These are phyloP conservation scores for Pythium diclinum DNA, from an alignment of 352 stramenopile genomes.

Conservation along the genomic window DNA sequence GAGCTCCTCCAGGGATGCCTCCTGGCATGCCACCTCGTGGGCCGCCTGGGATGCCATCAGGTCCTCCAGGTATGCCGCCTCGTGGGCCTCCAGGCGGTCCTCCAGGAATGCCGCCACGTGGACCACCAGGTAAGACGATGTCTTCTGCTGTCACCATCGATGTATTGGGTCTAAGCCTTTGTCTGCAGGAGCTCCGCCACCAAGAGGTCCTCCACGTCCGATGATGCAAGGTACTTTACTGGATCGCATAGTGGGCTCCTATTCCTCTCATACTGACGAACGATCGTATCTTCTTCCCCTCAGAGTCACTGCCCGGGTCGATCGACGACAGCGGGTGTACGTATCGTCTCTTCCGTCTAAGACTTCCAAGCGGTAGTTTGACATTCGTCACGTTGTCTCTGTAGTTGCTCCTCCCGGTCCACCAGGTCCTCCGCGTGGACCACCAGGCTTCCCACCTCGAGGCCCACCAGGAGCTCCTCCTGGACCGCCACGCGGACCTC, in stretches of 20 bases:
- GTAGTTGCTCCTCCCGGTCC: slow-evolving; percentile 20
- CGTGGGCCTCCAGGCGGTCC: slow-evolving; percentile 24
- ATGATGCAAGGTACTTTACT: slow-evolving; percentile 24
- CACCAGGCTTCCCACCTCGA: slow-evolving; percentile 31
- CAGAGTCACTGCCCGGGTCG: slow-evolving; percentile 22
- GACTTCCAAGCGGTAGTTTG: not conserved
- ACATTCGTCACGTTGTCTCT: slow-evolving; percentile 10
- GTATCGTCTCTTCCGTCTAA: not conserved
- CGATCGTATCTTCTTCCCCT: not conserved
- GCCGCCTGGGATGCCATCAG: slow-evolving; percentile 24
- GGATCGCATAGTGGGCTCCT: not conserved
- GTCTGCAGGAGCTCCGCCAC: slow-evolving; percentile 9
- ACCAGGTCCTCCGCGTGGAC: slow-evolving; percentile 32
- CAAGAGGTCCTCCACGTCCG: slow-evolving; percentile 26
- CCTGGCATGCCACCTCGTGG: slow-evolving; percentile 23
- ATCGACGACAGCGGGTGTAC: slow-evolving; percentile 16
- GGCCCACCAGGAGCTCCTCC: slow-evolving; percentile 22
- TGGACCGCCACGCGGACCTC: slow-evolving; percentile 20
- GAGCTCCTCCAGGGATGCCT: slow-evolving; percentile 12
- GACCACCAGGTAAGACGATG: slow-evolving; percentile 14
- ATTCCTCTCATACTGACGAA: not conserved
- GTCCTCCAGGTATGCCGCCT: slow-evolving; percentile 18
- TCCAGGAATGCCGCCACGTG: slow-evolving; percentile 22
- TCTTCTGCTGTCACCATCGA: not conserved
- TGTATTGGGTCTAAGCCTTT: not conserved